Base-by-base conservation (phyloP, 768 basidiomycete genomes). In the Russula ochroleuca region DNA sequence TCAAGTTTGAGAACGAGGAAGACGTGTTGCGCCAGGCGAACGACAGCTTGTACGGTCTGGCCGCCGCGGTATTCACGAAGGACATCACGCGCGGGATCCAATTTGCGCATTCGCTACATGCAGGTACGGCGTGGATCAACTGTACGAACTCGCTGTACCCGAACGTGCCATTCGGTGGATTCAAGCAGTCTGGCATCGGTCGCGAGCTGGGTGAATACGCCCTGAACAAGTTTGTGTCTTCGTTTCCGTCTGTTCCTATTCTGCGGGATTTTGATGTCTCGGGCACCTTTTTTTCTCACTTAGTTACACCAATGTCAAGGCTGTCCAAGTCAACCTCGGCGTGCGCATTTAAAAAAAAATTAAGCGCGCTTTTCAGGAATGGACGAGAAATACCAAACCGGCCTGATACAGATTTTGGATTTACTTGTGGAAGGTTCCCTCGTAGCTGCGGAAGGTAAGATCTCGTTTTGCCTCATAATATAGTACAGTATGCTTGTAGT, bases 1-100 rank as follows among this genome's bases (percentile, higher is more conserved):
- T 83, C 74, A 85, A 83, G 72, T 91, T 92, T 76, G 78, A 83
- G 66, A 69, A 75, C 56, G 84, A 83, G 65, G 80, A 82, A 68
- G 84, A 90, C 62, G 85, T 85, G 43, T 75, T 91, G 68, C 74
- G 73, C 52, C 80, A 83, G 70, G 96, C 93, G 28, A 99, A 99
- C 75, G 87, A 96, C 72, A 88, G 90, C 0, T 70, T 78, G 55
- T 96, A 94, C 73, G 95, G 95, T 62, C 83, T 97, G 49, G 93
- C 92, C 17, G 86, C 90, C 2, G 88, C 89, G 9, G 85, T 98
- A 58, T 97, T 94, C 80, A 86, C 89, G 41, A 79, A 84, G 70
- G 81, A 95, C 74, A 75, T 96, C 77, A 84, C 81, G 67, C 81
- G 87, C 31, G 92, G 91, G 0, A 75, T 95, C 59, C 76, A 78